These are phyloP conservation scores for Hirschfeldia incana DNA, from an alignment of 345 rosid species.

Conservation along the genomic window DNA sequence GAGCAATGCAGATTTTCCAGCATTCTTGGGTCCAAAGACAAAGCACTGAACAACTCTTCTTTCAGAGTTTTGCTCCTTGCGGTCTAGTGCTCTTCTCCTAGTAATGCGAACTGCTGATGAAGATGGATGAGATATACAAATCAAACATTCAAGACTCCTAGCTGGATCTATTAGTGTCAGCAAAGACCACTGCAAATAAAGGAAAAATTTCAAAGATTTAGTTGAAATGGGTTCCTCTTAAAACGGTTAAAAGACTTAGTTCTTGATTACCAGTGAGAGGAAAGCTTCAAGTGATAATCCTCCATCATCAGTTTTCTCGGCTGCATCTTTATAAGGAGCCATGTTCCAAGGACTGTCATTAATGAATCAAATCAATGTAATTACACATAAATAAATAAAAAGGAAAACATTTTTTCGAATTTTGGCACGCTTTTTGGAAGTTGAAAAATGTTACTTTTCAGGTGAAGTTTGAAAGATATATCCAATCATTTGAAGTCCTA, in stretches of 20 bases:
- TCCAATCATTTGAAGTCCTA: slow-evolving; percentile 55
- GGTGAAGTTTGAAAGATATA: slow-evolving; percentile 81
- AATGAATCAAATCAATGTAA: slow-evolving; percentile 3
- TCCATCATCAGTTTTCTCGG: slow-evolving; percentile 63
- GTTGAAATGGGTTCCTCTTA: not conserved
- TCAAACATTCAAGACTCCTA: slow-evolving; percentile 62
- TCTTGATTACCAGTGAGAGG: slow-evolving; percentile 67
- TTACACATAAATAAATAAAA: slow-evolving; percentile 12
- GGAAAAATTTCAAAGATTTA: not conserved
- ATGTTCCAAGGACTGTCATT: slow-evolving; percentile 79
- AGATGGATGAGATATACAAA: slow-evolving; percentile 62
- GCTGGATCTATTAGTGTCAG: slow-evolving; percentile 87
- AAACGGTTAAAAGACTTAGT: slow-evolving; percentile 1
- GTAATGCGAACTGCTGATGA: slow-evolving; percentile 59
- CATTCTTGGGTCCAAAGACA: slow-evolving; percentile 75
- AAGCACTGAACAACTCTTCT: slow-evolving; percentile 82
- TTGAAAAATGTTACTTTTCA: slow-evolving; percentile 50
- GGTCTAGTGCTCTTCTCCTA: slow-evolving; percentile 60
- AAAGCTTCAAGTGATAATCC: slow-evolving; percentile 72
- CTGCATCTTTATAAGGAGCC: slow-evolving; percentile 69
- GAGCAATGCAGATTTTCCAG: slow-evolving; percentile 76
- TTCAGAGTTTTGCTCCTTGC: slow-evolving; percentile 69
- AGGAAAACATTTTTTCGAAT: not conserved
- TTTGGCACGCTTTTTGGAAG: not conserved
- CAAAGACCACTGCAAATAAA: slow-evolving; percentile 73